phyloP scores from a whole-genome alignment of 148 eudicot genomes.

The Arctostaphylos glauca region DNA sequence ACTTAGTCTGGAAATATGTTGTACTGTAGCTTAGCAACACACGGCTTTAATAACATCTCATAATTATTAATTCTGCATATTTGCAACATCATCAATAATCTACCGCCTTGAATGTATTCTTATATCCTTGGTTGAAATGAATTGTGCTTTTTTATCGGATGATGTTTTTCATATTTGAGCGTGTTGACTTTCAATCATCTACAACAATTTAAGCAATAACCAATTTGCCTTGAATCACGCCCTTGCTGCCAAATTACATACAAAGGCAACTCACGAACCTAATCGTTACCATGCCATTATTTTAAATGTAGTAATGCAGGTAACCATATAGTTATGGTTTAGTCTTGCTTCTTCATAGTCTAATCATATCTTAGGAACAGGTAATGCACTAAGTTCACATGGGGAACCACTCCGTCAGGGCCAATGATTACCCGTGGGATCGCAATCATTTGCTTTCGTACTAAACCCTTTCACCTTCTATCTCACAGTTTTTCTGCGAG shows the following conservation, averaged over 20 bases:
- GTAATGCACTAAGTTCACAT: not conserved
- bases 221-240: not conserved
- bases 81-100: not conserved
- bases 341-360: not conserved
- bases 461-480: too few species aligned
- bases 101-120: not conserved
- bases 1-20: not conserved
- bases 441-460: too few species aligned
- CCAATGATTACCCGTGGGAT: too few species aligned
- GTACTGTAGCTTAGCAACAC: not conserved
- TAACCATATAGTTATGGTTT: not conserved
- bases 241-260: not conserved
- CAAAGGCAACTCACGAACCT: not conserved
- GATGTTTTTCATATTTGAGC: not conserved
- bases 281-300: not conserved
- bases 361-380: not conserved
- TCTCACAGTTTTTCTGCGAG: too few species aligned
- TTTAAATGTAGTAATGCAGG: not conserved
- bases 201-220: not conserved
- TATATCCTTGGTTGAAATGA: not conserved
- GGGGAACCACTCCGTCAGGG: too few species aligned
- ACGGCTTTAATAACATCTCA: not conserved
- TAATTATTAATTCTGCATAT: not conserved
- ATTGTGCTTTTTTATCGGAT: not conserved
- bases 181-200: not conserved